Evolutionary conservation across 1,284 basidiomycete genomes (phyloP), one percentile per base, ranked within the genome.

Genomic region (Porodaedalea pini): DNA sequence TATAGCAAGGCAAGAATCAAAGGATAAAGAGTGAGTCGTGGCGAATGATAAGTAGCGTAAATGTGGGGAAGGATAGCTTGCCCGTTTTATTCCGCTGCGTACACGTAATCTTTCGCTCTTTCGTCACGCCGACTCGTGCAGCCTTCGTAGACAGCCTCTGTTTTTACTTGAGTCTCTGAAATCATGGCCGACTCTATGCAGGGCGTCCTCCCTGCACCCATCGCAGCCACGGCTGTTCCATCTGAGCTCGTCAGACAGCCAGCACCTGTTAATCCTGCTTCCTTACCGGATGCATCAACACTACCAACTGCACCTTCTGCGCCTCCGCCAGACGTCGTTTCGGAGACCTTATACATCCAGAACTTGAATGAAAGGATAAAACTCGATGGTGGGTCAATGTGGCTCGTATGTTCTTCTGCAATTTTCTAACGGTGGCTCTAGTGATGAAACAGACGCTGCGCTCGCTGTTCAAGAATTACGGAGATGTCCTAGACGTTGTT

Each of bases 291-390:
- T 5, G 55, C 63, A 0, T 40, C 63, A 11, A 58, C 59, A 3
- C 57, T 60, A 1, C 54, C 71, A 41, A 62, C 68, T 23, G 64
- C 64, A 36, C 58, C 69, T 15, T 70, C 63, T 34, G 66, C 64
- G 4, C 53, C 53, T 62, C 70, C 31, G 58, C 66, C 37, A 63
- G 67, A 40, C 17, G 82, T 85, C 64, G 60, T 73, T 62, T 83
- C 86, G 47, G 92, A 96, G 73, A 98, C 96, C 15, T 78, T 99
- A 40, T 99, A 98, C 71, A 87, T 98, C 65, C 92, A 98, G 73
- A 99, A 99, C 73, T 75, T 99, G 68, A 98, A 99, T 71, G 96
- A 99, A 77, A 94, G 92, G 75, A 92, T 99, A 64, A 92, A 92
- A 72, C 78, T 94, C 55, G 83, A 85, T 63, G 86, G 91, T 92